Percentiles rank a stretch among this genome's conserved stretches.
These are phyloP conservation scores for Phialocephala subalpina DNA, from an alignment of 2,329 filamentous ascomycete species.

Conservation along the genomic window DNA sequence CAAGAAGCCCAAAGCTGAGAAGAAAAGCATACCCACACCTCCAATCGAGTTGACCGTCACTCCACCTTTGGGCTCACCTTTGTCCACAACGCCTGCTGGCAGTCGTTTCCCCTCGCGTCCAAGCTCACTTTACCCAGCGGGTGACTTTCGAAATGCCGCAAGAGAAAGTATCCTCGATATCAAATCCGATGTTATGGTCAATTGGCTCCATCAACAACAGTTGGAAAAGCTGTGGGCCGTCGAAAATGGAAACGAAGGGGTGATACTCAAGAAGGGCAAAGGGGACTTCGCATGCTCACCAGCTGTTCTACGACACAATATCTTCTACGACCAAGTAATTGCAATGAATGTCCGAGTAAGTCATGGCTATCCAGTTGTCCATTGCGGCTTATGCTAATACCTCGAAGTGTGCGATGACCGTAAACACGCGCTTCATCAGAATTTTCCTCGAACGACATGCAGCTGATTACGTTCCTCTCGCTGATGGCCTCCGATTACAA, in stretches of 20 bases:
- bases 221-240: slow-evolving; percentile 61
- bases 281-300: slow-evolving; percentile 60
- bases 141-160: slow-evolving; percentile 51
- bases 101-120: slow-evolving; percentile 7
- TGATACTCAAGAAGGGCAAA: slow-evolving; percentile 60
- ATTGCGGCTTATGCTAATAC: slow-evolving; percentile 21
- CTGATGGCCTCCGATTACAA: slow-evolving; percentile 66
- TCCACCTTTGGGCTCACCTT: slow-evolving; percentile 24
- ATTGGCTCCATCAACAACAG: slow-evolving; percentile 69
- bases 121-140: slow-evolving; percentile 24
- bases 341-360: slow-evolving; percentile 62
- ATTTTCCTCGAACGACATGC: slow-evolving; percentile 60
- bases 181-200: slow-evolving; percentile 69
- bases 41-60: slow-evolving; percentile 34
- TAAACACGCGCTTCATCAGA: slow-evolving; percentile 70
- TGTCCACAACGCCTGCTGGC: slow-evolving; percentile 10
- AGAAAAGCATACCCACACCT: slow-evolving; percentile 26
- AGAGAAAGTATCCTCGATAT: slow-evolving; percentile 58
- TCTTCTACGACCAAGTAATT: slow-evolving; percentile 57
- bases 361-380: slow-evolving; percentile 15
- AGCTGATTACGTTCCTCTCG: slow-evolving; percentile 63
- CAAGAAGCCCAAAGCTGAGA: slow-evolving; percentile 17
- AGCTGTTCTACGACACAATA: slow-evolving; percentile 52
- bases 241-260: slow-evolving; percentile 58
- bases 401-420: slow-evolving; percentile 68